phyloP scores from a whole-genome alignment of 805 yeast genomes.

The Hanseniaspora jakobsenii region DNA sequence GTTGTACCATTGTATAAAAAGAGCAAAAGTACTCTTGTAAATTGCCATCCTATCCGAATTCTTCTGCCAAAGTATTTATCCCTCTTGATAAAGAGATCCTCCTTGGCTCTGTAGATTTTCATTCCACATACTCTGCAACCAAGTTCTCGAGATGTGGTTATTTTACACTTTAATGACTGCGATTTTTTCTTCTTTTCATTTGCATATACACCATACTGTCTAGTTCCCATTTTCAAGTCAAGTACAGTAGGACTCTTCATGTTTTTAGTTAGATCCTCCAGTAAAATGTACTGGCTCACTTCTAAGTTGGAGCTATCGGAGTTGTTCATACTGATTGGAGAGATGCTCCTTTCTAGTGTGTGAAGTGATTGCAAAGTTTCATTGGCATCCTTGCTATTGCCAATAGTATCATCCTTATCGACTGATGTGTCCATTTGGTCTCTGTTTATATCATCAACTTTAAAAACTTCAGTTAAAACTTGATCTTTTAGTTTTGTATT shows the following conservation, averaged over 20 bases:
- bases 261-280: constrained; percentile 82
- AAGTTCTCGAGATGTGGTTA: constrained; percentile 65
- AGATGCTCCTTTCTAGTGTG: background rate
- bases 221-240: constrained; percentile 94
- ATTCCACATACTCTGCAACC: constrained; percentile 94
- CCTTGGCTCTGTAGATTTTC: constrained; percentile 58
- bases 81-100: constrained; percentile 44
- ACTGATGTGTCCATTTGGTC: too few relatives aligned
- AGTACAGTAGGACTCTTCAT: constrained; percentile 79
- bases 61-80: constrained; percentile 91
- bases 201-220: constrained; percentile 97
- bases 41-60: constrained; percentile 58
- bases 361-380: too few relatives aligned
- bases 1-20: constrained; percentile 68
- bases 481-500: constrained; percentile 61
- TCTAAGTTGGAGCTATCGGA: constrained; percentile 20
- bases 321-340: background rate
- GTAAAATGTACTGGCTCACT: constrained; percentile 53
- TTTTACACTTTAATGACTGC: constrained; percentile 67
- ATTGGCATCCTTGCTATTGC: too few relatives aligned
- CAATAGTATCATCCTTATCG: too few relatives aligned
- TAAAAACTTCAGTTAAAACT: constrained; percentile 59
- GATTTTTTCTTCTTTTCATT: constrained; percentile 55
- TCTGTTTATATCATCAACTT: background rate
- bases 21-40: constrained; percentile 59